Percentiles rank a stretch among this genome's conserved stretches.
These are phyloP conservation scores for Phyllostachys edulis DNA, from an alignment of 176 grass and related monocot species.

Conservation along the genomic window DNA sequence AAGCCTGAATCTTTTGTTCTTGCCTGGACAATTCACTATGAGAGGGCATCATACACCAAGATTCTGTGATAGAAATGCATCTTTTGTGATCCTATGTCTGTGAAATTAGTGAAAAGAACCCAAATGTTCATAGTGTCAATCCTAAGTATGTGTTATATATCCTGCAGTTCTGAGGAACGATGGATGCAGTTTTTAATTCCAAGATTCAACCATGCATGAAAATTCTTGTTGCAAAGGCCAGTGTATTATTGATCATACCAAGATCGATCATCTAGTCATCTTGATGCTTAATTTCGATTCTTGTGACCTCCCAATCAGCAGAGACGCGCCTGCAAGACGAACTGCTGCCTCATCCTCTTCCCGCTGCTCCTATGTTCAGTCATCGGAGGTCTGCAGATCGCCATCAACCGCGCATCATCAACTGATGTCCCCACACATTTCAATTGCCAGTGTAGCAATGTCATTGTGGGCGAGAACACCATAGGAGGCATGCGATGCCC, in stretches of 20 bases:
- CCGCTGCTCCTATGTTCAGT: conserved; percentile 33
- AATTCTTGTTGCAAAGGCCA: background rate
- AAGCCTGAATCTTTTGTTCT: background rate
- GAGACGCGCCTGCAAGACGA: conserved; percentile 40
- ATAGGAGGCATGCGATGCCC: background rate
- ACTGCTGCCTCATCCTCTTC: conserved; percentile 42
- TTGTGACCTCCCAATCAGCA: conserved; percentile 1
- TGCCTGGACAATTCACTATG: background rate
- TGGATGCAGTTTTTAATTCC: background rate
- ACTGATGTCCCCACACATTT: background rate
- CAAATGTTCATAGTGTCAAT: background rate
- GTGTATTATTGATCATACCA: no score
- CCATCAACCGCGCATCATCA: background rate
- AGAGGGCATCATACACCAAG: background rate
- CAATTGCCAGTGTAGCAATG: background rate
- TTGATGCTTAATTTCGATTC: background rate
- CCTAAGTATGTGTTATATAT: background rate
- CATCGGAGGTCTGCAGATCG: conserved; percentile 7
- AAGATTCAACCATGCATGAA: no score
- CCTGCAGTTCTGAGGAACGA: background rate
- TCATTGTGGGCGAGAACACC: background rate
- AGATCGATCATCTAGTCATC: background rate
- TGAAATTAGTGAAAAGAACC: background rate
- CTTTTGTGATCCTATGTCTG: background rate
- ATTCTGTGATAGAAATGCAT: background rate